phyloP scores from a whole-genome alignment of 2,329 filamentous ascomycete genomes.

The Cordyceps fumosorosea region DNA sequence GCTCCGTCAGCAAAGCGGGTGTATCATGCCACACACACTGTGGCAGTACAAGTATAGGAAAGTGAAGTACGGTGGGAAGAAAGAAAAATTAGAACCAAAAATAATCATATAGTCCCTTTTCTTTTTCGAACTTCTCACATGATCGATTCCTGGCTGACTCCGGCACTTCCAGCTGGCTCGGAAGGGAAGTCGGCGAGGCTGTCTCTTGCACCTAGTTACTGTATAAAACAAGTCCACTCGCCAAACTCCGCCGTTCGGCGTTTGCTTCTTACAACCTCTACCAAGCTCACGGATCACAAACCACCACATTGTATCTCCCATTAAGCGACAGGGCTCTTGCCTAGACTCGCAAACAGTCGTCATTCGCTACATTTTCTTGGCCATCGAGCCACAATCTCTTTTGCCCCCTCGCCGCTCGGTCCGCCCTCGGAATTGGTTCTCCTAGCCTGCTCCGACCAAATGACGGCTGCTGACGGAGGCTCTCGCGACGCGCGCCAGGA shows the following conservation, averaged over 20 bases:
- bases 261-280: background rate
- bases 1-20: no score
- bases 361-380: background rate
- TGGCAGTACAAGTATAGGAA: background rate
- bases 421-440: background rate
- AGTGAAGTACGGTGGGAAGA: no score
- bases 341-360: background rate
- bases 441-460: background rate
- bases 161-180: background rate
- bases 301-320: background rate
- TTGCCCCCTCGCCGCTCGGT: background rate
- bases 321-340: background rate
- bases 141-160: no score
- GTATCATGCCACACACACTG: no score
- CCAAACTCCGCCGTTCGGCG: constrained; percentile 4
- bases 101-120: no score
- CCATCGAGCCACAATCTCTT: background rate
- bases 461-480: background rate
- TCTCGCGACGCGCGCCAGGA: background rate
- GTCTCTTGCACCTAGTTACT: background rate
- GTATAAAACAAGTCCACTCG: background rate
- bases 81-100: no score
- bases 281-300: background rate
- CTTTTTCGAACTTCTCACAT: no score
- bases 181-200: background rate